Percentiles rank a stretch among this genome's conserved stretches.
These are phyloP conservation scores for Pleodorina starrii DNA, from an alignment of 139 green algal species.

Conservation along the genomic window DNA sequence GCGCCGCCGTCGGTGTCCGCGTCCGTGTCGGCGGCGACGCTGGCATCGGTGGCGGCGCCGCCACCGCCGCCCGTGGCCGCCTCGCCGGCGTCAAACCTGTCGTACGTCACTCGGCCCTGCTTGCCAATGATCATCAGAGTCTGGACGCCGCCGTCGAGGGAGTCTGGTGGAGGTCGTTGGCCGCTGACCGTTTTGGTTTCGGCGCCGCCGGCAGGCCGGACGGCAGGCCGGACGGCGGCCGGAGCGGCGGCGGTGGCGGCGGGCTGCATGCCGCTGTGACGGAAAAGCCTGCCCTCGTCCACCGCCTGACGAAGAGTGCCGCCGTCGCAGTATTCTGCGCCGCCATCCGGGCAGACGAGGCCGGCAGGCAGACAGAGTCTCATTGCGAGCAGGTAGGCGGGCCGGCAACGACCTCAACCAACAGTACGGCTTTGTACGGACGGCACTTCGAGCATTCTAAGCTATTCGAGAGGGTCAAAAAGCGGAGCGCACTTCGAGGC, in stretches of 20 bases:
- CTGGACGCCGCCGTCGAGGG: background rate
- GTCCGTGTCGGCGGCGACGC: background rate
- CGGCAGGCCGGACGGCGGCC: background rate
- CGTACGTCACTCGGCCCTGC: background rate
- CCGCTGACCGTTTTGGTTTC: background rate
- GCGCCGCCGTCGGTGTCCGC: background rate
- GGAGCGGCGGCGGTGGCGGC: background rate
- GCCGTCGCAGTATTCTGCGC: slow-evolving; percentile 38
- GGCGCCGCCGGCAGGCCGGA: background rate
- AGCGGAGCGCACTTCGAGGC: too few relatives aligned
- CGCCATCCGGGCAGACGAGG: too few relatives aligned
- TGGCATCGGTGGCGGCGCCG: too few relatives aligned
- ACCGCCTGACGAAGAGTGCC: slow-evolving; percentile 20
- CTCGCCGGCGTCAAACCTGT: background rate
- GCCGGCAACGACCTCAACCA: too few relatives aligned
- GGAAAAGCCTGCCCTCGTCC: slow-evolving; percentile 15
- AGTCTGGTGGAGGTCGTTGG: background rate
- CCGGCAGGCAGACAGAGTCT: too few relatives aligned
- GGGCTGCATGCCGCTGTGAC: background rate
- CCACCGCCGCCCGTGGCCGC: background rate
- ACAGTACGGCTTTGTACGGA: too few relatives aligned
- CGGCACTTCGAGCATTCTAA: too few relatives aligned
- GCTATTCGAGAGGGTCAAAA: too few relatives aligned
- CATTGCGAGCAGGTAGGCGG: too few relatives aligned
- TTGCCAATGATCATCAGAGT: background rate